Percentiles rank a stretch among this genome's conserved stretches.
Conservation (phyloP, 2,329 filamentous ascomycete genomes). For the Talaromyces albobiverticillius region DNA sequence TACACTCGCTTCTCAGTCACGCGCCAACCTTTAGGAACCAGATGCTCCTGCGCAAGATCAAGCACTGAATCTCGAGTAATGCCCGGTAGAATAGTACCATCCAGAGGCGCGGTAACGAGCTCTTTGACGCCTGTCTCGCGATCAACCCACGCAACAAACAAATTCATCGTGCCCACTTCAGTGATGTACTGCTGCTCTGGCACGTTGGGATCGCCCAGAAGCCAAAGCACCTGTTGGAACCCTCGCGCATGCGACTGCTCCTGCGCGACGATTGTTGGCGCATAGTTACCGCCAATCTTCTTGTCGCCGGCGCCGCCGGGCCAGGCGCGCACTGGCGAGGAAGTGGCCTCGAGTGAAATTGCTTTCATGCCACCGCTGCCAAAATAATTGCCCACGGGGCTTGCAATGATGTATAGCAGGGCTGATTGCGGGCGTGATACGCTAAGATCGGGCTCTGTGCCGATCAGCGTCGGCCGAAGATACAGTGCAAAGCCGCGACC, state of each 20-base stretch:
- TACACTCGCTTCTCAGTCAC: conserved; percentile 86
- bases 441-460: conserved; percentile 89
- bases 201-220: conserved; percentile 67
- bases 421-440: conserved; percentile 90
- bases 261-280: conserved; percentile 93
- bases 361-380: conserved; percentile 93
- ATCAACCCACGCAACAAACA: conserved; percentile 82
- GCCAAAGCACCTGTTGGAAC: conserved; percentile 97
- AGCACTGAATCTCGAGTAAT: conserved; percentile 91
- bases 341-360: conserved; percentile 87
- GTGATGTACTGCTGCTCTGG: conserved; percentile 79
- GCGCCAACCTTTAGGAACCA: conserved; percentile 82
- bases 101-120: conserved; percentile 86
- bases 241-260: conserved; percentile 84
- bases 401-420: conserved; percentile 90
- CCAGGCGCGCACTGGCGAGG: conserved; percentile 96
- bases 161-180: conserved; percentile 98
- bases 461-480: conserved; percentile 93
- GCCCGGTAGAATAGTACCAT: conserved; percentile 94
- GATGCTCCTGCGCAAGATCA: conserved; percentile 75
- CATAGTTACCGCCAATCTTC: conserved; percentile 98
- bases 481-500: conserved; percentile 87
- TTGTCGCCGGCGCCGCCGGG: conserved; percentile 95
- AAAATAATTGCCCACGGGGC: conserved; percentile 91
- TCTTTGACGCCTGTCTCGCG: conserved; percentile 86